Conservation (phyloP, 805 yeast species). For the Candida sanyiensis region DNA sequence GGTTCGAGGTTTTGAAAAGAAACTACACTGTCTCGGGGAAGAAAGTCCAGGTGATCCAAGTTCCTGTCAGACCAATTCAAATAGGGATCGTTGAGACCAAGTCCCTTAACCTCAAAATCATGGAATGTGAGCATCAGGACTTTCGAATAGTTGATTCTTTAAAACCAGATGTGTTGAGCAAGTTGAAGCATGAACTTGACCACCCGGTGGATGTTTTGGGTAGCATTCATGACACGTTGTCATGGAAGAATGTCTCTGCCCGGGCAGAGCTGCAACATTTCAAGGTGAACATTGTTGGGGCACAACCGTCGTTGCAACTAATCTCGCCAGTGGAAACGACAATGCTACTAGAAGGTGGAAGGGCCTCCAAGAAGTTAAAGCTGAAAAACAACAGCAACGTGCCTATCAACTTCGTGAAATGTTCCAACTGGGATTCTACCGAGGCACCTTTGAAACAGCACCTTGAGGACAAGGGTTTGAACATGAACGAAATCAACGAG, state of each 20-base stretch:
- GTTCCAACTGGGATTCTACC: slow-evolving; percentile 69
- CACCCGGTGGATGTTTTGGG: slow-evolving; percentile 2
- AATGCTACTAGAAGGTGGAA: slow-evolving; percentile 78
- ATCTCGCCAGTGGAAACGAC: slow-evolving; percentile 46
- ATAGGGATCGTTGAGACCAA: slow-evolving; percentile 44
- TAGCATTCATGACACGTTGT: slow-evolving; percentile 14
- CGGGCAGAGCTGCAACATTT: slow-evolving; percentile 27
- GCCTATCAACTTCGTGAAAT: slow-evolving; percentile 49
- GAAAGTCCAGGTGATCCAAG: slow-evolving; percentile 32
- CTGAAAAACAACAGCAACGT: slow-evolving; percentile 57
- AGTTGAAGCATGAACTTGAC: slow-evolving; percentile 21
- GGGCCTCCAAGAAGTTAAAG: slow-evolving; percentile 40
- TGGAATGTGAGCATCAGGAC: slow-evolving; percentile 42
- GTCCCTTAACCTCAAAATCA: slow-evolving; percentile 47
- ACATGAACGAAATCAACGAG: slow-evolving; percentile 65
- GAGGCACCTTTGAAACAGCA: slow-evolving; percentile 56
- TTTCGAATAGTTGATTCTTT: slow-evolving; percentile 38
- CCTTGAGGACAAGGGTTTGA: slow-evolving; percentile 40
- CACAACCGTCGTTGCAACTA: slow-evolving; percentile 59
- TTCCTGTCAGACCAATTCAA: slow-evolving; percentile 43
- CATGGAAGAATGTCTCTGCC: slow-evolving; percentile 12
- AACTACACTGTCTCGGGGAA: slow-evolving; percentile 35
- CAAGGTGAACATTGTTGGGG: slow-evolving; percentile 30
- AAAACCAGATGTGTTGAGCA: slow-evolving; percentile 20
- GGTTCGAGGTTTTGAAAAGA: slow-evolving; percentile 25